Evolutionary conservation across 2,329 filamentous ascomycete genomes (phyloP).

Genomic region (Simplicillium sp.): DNA sequence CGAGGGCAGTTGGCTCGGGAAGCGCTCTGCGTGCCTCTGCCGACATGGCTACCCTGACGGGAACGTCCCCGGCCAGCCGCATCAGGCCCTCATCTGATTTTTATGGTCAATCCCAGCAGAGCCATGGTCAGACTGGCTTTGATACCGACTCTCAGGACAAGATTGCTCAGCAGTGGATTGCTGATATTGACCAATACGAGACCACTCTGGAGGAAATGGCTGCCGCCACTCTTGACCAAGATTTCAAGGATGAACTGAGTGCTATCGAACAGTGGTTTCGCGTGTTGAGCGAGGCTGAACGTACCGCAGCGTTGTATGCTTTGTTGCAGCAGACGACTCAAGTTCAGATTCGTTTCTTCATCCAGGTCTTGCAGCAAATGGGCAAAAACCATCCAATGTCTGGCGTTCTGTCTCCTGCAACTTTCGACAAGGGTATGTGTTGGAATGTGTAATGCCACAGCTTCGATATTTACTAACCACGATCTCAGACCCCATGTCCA

Average conservation of each 20-base stretch:
- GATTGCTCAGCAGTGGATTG: conserved; percentile 96
- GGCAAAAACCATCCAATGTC: conserved; percentile 97
- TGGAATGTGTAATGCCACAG: not conserved
- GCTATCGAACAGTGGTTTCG: conserved; percentile 99
- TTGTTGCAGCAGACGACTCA: conserved; percentile 96
- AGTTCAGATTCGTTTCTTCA: conserved; percentile 98
- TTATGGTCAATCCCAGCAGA: conserved; percentile 68
- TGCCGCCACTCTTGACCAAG: conserved; percentile 93
- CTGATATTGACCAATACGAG: conserved; percentile 97
- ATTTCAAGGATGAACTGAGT: conserved; percentile 98
- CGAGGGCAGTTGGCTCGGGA: conserved; percentile 66
- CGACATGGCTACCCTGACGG: conserved; percentile 79
- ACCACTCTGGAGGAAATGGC: conserved; percentile 99
- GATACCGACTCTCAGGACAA: conserved; percentile 83
- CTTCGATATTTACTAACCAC: conserved; percentile 8
- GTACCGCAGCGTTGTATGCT: conserved; percentile 90
- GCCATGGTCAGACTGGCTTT: conserved; percentile 54
- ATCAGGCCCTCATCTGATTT: conserved; percentile 94
- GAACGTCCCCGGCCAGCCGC: conserved; percentile 59
- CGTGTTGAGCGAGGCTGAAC: conserved; percentile 90
- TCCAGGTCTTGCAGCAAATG: conserved; percentile 98
- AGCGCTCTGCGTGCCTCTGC: conserved; percentile 90
- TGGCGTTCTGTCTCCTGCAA: conserved; percentile 84
- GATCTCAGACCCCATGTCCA: conserved; percentile 88
- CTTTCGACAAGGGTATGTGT: conserved; percentile 82